Conservation (phyloP, 805 yeast genomes). For the Starmerella bombi region DNA sequence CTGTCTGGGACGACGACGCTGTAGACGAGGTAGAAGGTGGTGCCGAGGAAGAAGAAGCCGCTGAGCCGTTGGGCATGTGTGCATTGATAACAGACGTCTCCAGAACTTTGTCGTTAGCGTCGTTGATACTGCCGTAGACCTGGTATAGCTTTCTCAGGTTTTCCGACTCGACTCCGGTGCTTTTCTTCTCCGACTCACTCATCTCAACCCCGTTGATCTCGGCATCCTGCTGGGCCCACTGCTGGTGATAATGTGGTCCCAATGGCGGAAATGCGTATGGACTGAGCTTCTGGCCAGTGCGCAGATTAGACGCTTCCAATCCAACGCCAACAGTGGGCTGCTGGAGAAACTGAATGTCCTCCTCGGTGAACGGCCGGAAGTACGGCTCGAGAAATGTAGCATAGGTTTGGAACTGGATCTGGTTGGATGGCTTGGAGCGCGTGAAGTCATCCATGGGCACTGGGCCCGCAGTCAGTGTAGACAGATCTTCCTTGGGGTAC, state of each 20-base stretch:
- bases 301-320: conserved; percentile 22
- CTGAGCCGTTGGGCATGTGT: conserved; percentile 16
- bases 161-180: conserved; percentile 26
- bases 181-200: conserved; percentile 44
- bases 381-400: conserved; percentile 75
- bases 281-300: conserved; percentile 25
- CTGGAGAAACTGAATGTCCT: conserved; percentile 63
- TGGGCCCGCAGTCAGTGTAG: conserved; percentile 68
- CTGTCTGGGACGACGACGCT: neutral
- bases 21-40: neutral
- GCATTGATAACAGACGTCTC: conserved; percentile 39
- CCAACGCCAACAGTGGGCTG: conserved; percentile 38
- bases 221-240: conserved; percentile 44
- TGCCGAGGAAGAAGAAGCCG: neutral
- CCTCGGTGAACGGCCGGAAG: conserved; percentile 63
- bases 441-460: conserved; percentile 82
- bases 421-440: conserved; percentile 70
- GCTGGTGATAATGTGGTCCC: conserved; percentile 68
- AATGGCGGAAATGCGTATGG: conserved; percentile 76
- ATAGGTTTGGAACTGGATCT: conserved; percentile 82
- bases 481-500: conserved; percentile 69
- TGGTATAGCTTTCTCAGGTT: conserved; percentile 8
- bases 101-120: conserved; percentile 25
- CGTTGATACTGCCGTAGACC: conserved; percentile 14
- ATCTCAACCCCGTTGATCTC: conserved; percentile 14